Evolutionary conservation across 2,329 filamentous ascomycete genomes (phyloP), one percentile per base, ranked within the genome.

Genomic region (Claviceps sp.): DNA sequence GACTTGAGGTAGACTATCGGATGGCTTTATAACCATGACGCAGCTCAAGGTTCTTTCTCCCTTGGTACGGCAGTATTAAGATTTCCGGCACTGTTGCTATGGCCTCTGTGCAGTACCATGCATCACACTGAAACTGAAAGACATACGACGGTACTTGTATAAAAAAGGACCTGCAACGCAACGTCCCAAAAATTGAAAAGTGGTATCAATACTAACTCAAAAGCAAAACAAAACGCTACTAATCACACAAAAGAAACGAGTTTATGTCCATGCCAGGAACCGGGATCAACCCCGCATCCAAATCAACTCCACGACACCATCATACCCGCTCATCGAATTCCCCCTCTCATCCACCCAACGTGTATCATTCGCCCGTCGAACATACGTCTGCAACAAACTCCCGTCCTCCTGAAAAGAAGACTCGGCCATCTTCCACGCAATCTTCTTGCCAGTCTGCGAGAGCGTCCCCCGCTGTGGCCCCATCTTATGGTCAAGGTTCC

Each of bases 251-350:
- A n/a, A 24, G n/a, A 43, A 30, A 1, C 1, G 8, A 30, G 30
- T 30, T 30, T 9, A 30, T 30, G 9, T 30, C 9, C 9, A 30
- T 30, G 3, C 9, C 9, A 3, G 3, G 8, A 30, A 1, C 3
- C 30, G 1, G 3, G 8, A 30, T 30, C 30, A 30, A 30, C 30
- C 9, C 30, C 30, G 8, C 30, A 77, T 63, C 77, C 77, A 79
- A 46, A 79, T 68, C 52, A 80, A 65, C 64, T 80, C 77, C 46
- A 79, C 68, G 26, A 79, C 61, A 4, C 76, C 75, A 58, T 80
- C 76, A 14, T 70, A 65, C 47, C 70, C 66, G 54, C 70, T 74
- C 74, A 79, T 76, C 0, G 68, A 66, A 50, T 64, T 62, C 40
- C 65, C 72, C 53, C 70, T 65, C 41, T 57, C 59, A 54, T 72